phyloP scores from a whole-genome alignment of 345 rosid species.

The Gossypium anomalum region DNA sequence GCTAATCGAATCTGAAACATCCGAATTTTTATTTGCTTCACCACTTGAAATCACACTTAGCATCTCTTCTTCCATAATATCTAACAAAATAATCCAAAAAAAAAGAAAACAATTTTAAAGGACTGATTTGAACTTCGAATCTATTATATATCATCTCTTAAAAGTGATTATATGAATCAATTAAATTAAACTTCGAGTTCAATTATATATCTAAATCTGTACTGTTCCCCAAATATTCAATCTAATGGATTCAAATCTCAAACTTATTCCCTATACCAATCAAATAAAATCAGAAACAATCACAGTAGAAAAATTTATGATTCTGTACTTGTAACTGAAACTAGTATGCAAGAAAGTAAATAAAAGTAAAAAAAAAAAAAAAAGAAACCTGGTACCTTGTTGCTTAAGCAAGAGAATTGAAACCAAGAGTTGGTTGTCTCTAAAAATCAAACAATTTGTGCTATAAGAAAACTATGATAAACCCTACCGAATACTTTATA shows the following conservation, averaged over 20 bases:
- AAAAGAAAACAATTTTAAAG: background rate
- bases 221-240: too few species aligned
- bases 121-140: too few species aligned
- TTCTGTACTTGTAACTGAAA: background rate
- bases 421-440: background rate
- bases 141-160: background rate
- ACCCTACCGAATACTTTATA: background rate
- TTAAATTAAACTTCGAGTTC: too few species aligned
- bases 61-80: conserved; percentile 26
- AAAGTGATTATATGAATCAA: background rate
- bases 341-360: background rate
- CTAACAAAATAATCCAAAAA: conserved; percentile 4
- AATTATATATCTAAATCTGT: too few species aligned
- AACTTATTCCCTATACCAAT: background rate
- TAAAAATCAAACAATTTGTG: background rate
- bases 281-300: background rate
- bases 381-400: background rate
- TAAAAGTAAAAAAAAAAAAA: background rate
- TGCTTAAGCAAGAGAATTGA: background rate
- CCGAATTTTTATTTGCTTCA: conserved; percentile 9
- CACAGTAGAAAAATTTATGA: background rate
- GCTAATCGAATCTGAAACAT: conserved; percentile 37
- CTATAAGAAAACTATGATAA: background rate
- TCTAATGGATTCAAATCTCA: too few species aligned
- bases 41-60: conserved; percentile 24